These are phyloP conservation scores for Coniella vitis DNA, from an alignment of 2,329 filamentous ascomycete species.

Conservation along the genomic window DNA sequence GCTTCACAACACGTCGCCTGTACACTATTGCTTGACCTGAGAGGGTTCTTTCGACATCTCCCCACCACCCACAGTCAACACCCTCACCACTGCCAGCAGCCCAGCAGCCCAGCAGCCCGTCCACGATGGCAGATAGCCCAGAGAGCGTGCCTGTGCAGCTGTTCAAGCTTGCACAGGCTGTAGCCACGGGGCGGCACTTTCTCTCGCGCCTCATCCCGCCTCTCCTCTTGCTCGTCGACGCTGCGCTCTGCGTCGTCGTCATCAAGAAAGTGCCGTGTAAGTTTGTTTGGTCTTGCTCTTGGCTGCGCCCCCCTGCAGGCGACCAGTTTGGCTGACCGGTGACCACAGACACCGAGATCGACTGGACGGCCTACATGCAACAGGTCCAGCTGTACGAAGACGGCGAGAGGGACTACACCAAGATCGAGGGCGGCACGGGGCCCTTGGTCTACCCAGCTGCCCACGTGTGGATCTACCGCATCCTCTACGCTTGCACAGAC, in stretches of 20 bases:
- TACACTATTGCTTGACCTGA: too few species aligned
- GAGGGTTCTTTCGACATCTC: too few species aligned
- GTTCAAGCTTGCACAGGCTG: constrained; percentile 30
- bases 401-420: constrained; percentile 83
- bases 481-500: constrained; percentile 71
- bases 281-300: constrained; percentile 23
- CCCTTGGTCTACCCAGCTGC: constrained; percentile 91
- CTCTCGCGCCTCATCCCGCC: constrained; percentile 48
- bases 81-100: too few species aligned
- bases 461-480: constrained; percentile 86
- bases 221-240: constrained; percentile 63
- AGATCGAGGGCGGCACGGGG: constrained; percentile 81
- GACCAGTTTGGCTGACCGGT: too few species aligned
- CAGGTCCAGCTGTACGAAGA: constrained; percentile 73
- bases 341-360: constrained; percentile 89
- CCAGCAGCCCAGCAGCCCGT: too few species aligned
- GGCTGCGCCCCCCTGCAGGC: too few species aligned
- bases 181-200: constrained; percentile 41
- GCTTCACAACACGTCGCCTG: too few species aligned
- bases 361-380: constrained; percentile 96
- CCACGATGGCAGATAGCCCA: constrained; percentile 12
- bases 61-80: too few species aligned
- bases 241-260: constrained; percentile 63
- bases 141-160: constrained; percentile 20
- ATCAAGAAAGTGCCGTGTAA: constrained; percentile 80